phyloP scores from a whole-genome alignment of 2,329 filamentous ascomycete species.

The Endothia cerciana region DNA sequence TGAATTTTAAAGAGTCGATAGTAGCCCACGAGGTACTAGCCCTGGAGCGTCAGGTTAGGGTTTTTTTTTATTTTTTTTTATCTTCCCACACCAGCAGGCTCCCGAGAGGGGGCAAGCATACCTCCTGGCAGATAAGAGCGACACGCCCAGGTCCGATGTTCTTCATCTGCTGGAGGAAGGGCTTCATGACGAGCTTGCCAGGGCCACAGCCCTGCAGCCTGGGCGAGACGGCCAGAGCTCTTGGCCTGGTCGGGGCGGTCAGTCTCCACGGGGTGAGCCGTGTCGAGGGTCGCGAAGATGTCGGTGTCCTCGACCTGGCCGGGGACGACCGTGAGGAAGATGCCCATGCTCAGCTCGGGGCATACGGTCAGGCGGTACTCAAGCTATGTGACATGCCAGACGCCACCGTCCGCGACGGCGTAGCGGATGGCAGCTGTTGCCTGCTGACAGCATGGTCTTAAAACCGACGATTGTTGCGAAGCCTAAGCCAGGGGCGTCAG shows the following conservation, averaged over 20 bases:
- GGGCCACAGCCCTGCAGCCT: conserved; percentile 74
- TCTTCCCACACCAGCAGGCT: too few species aligned
- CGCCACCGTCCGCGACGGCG: too few species aligned
- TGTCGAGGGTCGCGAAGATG: conserved; percentile 54
- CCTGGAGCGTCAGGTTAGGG: too few species aligned
- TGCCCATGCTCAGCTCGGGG: conserved; percentile 76
- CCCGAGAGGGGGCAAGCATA: conserved; percentile 40
- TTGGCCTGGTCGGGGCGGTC: conserved; percentile 58
- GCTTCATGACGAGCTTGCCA: conserved; percentile 73
- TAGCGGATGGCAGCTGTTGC: too few species aligned
- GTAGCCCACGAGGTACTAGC: too few species aligned
- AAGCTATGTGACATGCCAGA: conserved; percentile 55
- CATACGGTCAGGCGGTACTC: conserved; percentile 75
- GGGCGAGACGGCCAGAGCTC: conserved; percentile 74
- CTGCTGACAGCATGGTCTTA: too few species aligned
- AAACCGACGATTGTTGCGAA: too few species aligned
- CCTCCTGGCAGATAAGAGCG: conserved; percentile 76
- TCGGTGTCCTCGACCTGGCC: conserved; percentile 50
- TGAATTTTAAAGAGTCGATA: too few species aligned
- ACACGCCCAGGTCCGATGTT: conserved; percentile 71
- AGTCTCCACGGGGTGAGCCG: conserved; percentile 62
- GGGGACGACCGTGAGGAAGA: conserved; percentile 71
- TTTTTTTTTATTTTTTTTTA: too few species aligned
- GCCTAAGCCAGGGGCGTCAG: too few species aligned
- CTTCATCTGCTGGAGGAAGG: conserved; percentile 78